Evolutionary conservation across 768 basidiomycete species (phyloP).

Genomic region (Rickenella mellea): DNA sequence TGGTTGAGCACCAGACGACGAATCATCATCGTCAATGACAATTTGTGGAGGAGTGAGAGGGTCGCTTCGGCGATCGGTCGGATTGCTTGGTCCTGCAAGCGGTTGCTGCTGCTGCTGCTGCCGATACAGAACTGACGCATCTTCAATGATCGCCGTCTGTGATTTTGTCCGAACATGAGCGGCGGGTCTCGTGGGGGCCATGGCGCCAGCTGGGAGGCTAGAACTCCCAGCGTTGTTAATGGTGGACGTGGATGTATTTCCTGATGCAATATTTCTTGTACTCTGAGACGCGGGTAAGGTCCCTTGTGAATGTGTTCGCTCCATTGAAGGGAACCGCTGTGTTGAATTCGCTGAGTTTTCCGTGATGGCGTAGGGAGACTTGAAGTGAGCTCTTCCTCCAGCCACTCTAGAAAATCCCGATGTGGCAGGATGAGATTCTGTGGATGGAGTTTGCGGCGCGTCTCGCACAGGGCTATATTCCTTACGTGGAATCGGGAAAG

Average conservation of each 20-base stretch:
- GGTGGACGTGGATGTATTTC: not conserved
- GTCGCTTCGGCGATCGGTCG: not conserved
- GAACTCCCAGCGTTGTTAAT: slow-evolving; percentile 2
- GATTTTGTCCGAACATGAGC: slow-evolving; percentile 64
- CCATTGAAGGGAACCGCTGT: slow-evolving; percentile 58
- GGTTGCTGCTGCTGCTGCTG: not conserved
- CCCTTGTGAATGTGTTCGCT: slow-evolving; percentile 19
- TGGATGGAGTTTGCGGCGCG: slow-evolving; percentile 15
- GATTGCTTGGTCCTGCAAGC: not conserved
- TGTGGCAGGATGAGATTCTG: slow-evolving; percentile 15
- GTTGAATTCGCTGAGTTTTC: slow-evolving; percentile 34
- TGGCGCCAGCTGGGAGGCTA: slow-evolving; percentile 49
- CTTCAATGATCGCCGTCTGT: slow-evolving; percentile 79
- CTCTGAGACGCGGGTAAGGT: slow-evolving; percentile 3
- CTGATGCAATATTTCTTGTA: not conserved
- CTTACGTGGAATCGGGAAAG: slow-evolving; percentile 49
- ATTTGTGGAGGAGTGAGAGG: not conserved
- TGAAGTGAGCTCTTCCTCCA: slow-evolving; percentile 80
- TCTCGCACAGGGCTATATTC: slow-evolving; percentile 41
- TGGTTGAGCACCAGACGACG: slow-evolving; percentile 20
- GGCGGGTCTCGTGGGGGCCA: slow-evolving; percentile 35
- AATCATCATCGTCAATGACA: slow-evolving; percentile 4
- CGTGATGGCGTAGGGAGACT: slow-evolving; percentile 75
- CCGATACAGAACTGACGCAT: slow-evolving; percentile 27
- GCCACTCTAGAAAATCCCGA: slow-evolving; percentile 82